Percentiles rank a stretch among this genome's conserved stretches.
Evolutionary conservation across 2,329 filamentous ascomycete species (phyloP).

Genomic region (Saccharata proteae): DNA sequence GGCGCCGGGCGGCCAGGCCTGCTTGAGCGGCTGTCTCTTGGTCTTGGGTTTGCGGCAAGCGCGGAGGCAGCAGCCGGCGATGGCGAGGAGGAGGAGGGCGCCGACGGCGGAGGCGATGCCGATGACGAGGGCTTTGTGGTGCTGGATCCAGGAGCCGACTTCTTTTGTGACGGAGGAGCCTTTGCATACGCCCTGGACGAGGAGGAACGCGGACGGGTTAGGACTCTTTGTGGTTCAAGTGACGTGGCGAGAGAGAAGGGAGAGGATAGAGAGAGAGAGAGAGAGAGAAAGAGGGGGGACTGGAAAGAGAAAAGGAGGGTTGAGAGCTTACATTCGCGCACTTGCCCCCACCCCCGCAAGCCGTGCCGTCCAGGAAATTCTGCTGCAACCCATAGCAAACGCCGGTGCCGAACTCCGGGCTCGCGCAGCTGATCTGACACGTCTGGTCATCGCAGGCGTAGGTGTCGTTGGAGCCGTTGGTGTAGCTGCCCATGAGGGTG

Average conservation of each 20-base stretch:
- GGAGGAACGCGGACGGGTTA: not conserved
- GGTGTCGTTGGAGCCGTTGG: slow-evolving; percentile 57
- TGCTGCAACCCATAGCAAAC: slow-evolving; percentile 69
- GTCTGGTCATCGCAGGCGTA: slow-evolving; percentile 57
- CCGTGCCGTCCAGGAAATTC: slow-evolving; percentile 87
- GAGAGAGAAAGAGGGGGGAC: not conserved
- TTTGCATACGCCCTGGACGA: slow-evolving; percentile 61
- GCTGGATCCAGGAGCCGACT: slow-evolving; percentile 61
- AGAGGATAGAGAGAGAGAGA: not conserved
- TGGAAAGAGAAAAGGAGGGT: not conserved
- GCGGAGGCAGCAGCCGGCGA: slow-evolving; percentile 55
- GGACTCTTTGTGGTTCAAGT: not conserved
- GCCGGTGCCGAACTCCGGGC: slow-evolving; percentile 51
- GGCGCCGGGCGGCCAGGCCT: slow-evolving; percentile 1
- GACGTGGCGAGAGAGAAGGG: not conserved
- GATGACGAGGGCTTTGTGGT: slow-evolving; percentile 73
- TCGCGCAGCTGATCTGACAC: slow-evolving; percentile 67
- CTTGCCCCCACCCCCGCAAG: slow-evolving; percentile 65
- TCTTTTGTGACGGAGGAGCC: slow-evolving; percentile 59
- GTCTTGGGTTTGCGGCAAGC: slow-evolving; percentile 34
- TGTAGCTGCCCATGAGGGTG: slow-evolving; percentile 65
- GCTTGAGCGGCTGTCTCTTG: slow-evolving; percentile 1
- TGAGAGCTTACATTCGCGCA: slow-evolving; percentile 51
- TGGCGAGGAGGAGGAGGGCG: slow-evolving; percentile 50
- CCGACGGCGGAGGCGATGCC: slow-evolving; percentile 63